Percentiles rank a stretch among this genome's conserved stretches.
These are phyloP conservation scores for Haplosporangium sp. DNA, from an alignment of 371 early-diverging fungal species.

Conservation along the genomic window DNA sequence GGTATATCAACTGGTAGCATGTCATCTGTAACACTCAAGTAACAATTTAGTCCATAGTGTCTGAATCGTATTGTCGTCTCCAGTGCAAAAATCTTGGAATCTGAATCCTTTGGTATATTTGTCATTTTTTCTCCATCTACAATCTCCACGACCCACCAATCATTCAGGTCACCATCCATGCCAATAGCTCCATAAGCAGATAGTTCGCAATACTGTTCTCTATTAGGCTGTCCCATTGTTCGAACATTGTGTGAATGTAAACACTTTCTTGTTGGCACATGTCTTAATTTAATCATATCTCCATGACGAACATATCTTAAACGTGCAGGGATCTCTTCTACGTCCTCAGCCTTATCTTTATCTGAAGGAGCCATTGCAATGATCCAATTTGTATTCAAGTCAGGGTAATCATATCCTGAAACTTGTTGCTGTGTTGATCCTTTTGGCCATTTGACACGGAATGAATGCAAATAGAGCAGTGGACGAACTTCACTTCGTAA, in stretches of 20 bases:
- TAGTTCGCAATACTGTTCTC: slow-evolving; percentile 15
- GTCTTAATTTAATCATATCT: slow-evolving; percentile 22
- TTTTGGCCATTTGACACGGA: background rate
- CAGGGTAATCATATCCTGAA: slow-evolving; percentile 24
- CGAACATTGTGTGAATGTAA: slow-evolving; percentile 26
- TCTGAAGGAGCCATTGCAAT: slow-evolving; percentile 9
- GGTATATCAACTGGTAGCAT: background rate
- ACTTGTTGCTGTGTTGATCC: slow-evolving; percentile 19
- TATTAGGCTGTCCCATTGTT: background rate
- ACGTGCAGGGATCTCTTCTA: slow-evolving; percentile 29
- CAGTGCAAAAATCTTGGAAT: slow-evolving; percentile 16
- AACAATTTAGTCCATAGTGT: slow-evolving; percentile 10
- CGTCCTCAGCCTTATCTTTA: background rate
- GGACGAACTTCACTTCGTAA: background rate
- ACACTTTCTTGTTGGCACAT: slow-evolving; percentile 27
- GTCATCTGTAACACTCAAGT: slow-evolving; percentile 13
- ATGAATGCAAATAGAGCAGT: background rate
- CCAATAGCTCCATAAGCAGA: slow-evolving; percentile 8
- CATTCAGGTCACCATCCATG: slow-evolving; percentile 30
- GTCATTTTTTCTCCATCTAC: slow-evolving; percentile 1
- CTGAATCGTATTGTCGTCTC: slow-evolving; percentile 24
- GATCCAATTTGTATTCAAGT: slow-evolving; percentile 42
- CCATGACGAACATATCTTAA: slow-evolving; percentile 22
- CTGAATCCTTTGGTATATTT: background rate
- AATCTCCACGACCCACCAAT: slow-evolving; percentile 33